These are phyloP conservation scores for Gaeumannomyces tritici DNA, from an alignment of 2,329 filamentous ascomycete genomes.

Conservation along the genomic window DNA sequence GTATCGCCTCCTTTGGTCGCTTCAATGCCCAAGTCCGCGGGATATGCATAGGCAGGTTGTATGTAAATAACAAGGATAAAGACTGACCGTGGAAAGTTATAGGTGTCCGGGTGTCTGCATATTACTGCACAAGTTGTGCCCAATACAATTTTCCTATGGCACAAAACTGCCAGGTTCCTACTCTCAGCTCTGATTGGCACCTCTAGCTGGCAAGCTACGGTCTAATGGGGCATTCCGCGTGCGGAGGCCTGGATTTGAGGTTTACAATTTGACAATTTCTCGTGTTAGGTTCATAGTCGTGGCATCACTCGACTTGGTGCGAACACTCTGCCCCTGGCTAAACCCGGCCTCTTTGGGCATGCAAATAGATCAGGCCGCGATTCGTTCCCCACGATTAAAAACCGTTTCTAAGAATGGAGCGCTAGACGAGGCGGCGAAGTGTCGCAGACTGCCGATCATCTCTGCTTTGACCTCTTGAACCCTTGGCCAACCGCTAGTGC, in stretches of 20 bases:
- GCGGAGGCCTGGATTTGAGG: neutral
- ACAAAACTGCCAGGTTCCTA: no score
- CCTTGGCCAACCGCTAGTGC: neutral
- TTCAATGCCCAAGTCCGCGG: no score
- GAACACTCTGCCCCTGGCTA: no score
- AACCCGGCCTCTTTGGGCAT: no score
- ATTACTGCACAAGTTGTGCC: no score
- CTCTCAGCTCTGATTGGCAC: neutral
- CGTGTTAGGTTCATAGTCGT: neutral
- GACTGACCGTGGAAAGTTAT: no score
- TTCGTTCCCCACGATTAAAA: neutral
- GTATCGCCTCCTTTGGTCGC: no score
- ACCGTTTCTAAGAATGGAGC: neutral
- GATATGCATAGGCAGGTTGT: no score
- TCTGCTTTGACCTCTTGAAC: neutral
- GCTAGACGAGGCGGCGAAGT: neutral
- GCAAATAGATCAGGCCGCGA: neutral
- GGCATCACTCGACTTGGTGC: neutral
- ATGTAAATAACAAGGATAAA: no score
- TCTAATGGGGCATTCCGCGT: neutral
- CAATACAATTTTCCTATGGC: no score
- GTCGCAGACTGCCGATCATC: neutral
- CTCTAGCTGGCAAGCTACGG: neutral
- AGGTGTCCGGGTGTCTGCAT: no score
- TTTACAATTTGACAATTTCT: neutral